These are phyloP conservation scores for Ogataea saltuana DNA, from an alignment of 805 yeast genomes.

Conservation along the genomic window DNA sequence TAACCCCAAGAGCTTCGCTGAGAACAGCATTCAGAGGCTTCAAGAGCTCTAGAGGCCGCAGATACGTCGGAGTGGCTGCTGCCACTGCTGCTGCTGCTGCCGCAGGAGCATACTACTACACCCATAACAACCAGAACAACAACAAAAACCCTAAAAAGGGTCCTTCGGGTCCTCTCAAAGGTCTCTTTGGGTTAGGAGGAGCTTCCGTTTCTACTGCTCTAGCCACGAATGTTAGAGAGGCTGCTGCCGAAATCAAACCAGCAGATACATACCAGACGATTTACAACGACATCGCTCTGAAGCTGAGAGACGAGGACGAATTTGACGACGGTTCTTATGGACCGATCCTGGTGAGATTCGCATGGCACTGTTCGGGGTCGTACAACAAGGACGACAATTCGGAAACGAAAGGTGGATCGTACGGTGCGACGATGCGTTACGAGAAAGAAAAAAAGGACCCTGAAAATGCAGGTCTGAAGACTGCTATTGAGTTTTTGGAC, in stretches of 20 bases:
- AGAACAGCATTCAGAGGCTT: conserved; percentile 1
- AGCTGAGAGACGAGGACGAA: conserved; percentile 54
- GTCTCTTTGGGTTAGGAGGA: conserved; percentile 33
- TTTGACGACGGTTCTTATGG: conserved; percentile 64
- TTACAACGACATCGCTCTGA: conserved; percentile 72
- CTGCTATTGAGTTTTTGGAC: conserved; percentile 57
- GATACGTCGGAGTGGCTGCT: conserved; percentile 20
- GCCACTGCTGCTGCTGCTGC: conserved; percentile 12
- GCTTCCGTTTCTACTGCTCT: conserved; percentile 40
- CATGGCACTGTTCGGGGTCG: conserved; percentile 55
- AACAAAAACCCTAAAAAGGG: conserved; percentile 6
- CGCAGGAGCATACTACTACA: conserved; percentile 29
- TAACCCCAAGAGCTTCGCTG: conserved; percentile 1
- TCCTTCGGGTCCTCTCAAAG: conserved; percentile 18
- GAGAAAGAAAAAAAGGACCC: conserved; percentile 51
- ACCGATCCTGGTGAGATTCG: conserved; percentile 46
- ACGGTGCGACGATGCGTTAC: conserved; percentile 56
- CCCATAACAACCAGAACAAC: conserved; percentile 20
- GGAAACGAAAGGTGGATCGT: conserved; percentile 46
- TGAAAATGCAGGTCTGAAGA: conserved; percentile 51
- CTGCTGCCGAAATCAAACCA: conserved; percentile 33
- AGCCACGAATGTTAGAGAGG: conserved; percentile 35
- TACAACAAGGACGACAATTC: conserved; percentile 44
- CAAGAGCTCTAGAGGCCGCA: conserved; percentile 1
- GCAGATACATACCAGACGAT: conserved; percentile 60